Evolutionary conservation across 371 early-diverging fungal genomes (phyloP), one percentile per base, ranked within the genome.

Genomic region (Smittium mucronatum): DNA sequence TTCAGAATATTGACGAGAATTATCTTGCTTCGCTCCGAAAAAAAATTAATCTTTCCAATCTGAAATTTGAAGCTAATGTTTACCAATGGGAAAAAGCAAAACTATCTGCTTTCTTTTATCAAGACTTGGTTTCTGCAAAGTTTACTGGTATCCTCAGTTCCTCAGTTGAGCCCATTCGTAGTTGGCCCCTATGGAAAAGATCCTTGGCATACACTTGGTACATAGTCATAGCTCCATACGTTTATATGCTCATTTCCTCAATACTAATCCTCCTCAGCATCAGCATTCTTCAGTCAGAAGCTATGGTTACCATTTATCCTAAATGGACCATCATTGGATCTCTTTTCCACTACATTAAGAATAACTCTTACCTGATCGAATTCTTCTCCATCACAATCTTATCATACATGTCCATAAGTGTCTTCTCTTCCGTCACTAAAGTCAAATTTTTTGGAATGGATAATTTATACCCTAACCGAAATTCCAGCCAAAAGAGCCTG

Each of bases 321-420:
- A 75, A 29, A 36, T 36, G 8, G n/a, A 36, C 67, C 11, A 81
- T 88, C 64, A 81, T 85, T 58, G 83, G 80, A 2, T 72, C 84
- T 21, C 72, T 81, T 2, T 67, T 36, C 57, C 30, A 33, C 16
- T 25, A 15, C 36, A 30, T 11, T 34, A 30, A 64, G 32, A 36
- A 36, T 33, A 64, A 64, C 36, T 64, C 64, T 21, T 34, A 30
- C 2, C 26, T 31, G 31, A 29, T 64, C 16, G 64, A 64, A 30
- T 2, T 69, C n/a, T 29, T 91, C 28, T 83, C 90, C 2, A 86
- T 94, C 64, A 76, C 86, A 36, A 86, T 90, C 34, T 78, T 96
- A 65, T 79, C 86, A 2, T 96, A 91, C 81, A 92, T 96, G 94
- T 89, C 90, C 71, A 73, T 86, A n/a, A 93, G 94, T 71, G 89